Conservation (phyloP, 345 rosid genomes). For the Durio zibethinus region DNA sequence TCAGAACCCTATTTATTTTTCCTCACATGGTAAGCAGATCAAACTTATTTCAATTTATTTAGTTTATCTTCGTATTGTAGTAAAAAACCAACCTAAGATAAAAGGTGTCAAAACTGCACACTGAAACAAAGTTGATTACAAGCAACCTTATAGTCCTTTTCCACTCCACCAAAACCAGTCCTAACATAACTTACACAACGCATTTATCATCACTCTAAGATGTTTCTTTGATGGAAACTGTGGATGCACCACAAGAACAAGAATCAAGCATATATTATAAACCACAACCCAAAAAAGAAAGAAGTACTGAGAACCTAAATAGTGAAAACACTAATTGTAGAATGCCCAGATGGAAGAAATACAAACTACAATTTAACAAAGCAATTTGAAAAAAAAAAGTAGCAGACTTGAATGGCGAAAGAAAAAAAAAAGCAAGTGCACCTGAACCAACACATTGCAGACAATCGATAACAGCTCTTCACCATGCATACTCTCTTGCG, state of each 20-base stretch:
- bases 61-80: neutral
- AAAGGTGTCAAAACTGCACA: neutral
- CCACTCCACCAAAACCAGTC: neutral
- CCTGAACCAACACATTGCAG: constrained; percentile 85
- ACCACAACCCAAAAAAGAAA: neutral
- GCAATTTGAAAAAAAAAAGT: neutral
- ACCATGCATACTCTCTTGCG: constrained; percentile 89
- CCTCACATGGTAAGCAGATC: neutral
- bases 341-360: neutral
- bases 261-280: neutral
- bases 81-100: neutral
- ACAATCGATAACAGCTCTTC: constrained; percentile 81
- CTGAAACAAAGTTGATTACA: neutral
- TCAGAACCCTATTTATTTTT: neutral
- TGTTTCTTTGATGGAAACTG: neutral
- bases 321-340: neutral
- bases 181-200: neutral
- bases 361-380: neutral
- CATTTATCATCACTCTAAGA: neutral
- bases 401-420: neutral
- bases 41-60: neutral
- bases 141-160: neutral
- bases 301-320: neutral
- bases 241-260: neutral
- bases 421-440: constrained; percentile 15